Percentiles rank a stretch among this genome's conserved stretches.
Evolutionary conservation across 192 early-diverging fungal genomes (phyloP).

Genomic region (Mortierella alpina): DNA sequence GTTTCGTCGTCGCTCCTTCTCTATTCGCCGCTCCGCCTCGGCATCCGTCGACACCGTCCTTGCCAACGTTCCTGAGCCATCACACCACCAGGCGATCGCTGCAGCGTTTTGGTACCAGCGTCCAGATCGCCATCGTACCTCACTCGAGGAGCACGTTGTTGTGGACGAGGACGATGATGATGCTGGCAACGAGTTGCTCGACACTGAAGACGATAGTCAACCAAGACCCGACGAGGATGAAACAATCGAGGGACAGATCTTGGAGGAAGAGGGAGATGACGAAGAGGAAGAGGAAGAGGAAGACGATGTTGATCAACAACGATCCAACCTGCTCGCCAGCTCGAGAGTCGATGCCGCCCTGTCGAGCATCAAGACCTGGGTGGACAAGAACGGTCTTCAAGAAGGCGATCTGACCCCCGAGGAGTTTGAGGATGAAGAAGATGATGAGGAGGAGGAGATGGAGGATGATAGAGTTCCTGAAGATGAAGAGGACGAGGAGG

Average conservation of each 20-base stretch:
- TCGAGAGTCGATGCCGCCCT: background rate
- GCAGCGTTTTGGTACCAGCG: constrained; percentile 8
- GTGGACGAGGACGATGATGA: constrained; percentile 49
- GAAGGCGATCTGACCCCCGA: constrained; percentile 16
- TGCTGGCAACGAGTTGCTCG: constrained; percentile 49
- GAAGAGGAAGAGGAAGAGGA: background rate
- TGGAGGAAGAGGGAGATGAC: constrained; percentile 33
- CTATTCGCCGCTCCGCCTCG: background rate
- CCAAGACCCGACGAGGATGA: constrained; percentile 42
- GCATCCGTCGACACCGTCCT: background rate
- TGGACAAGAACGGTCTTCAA: constrained; percentile 21
- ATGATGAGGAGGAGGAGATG: background rate
- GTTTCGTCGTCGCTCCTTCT: background rate
- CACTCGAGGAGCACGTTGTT: constrained; percentile 22
- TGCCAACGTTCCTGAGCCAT: background rate
- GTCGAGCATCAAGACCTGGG: background rate
- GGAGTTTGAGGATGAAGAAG: constrained; percentile 10
- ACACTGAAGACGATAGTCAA: constrained; percentile 31
- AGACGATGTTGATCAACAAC: background rate
- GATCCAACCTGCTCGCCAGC: background rate
- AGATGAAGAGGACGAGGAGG: constrained; percentile 12
- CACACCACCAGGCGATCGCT: background rate
- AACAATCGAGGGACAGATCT: constrained; percentile 39
- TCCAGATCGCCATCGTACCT: background rate
- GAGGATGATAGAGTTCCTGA: background rate